Percentiles rank a stretch among this genome's conserved stretches.
phyloP scores from a whole-genome alignment of 129 eudicot species.

The Deinandra increscens region DNA sequence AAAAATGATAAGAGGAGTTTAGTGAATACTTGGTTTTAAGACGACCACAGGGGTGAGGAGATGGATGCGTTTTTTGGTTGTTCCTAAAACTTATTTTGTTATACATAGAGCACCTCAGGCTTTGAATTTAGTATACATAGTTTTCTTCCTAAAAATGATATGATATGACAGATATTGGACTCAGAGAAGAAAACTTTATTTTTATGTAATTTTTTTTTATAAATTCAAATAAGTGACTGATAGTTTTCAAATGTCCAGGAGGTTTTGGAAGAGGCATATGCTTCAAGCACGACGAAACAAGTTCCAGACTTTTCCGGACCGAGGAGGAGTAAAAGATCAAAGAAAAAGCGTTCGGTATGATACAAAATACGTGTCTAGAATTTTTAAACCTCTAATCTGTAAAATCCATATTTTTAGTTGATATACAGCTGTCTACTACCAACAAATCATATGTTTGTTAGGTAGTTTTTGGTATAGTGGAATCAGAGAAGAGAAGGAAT shows the following conservation, averaged over 20 bases:
- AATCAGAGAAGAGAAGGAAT: slow-evolving; percentile 13
- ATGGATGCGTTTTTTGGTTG: no score
- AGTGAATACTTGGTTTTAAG: neutral
- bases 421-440: slow-evolving; percentile 37
- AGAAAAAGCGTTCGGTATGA: slow-evolving; percentile 93
- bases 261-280: slow-evolving; percentile 66
- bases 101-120: no score
- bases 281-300: slow-evolving; percentile 58
- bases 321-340: slow-evolving; percentile 89
- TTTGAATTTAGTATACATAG: no score
- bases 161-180: slow-evolving; percentile 19
- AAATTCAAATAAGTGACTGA: slow-evolving; percentile 6
- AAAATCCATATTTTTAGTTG: slow-evolving; percentile 40
- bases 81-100: no score
- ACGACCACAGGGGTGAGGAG: no score
- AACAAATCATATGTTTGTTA: slow-evolving; percentile 27
- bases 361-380: slow-evolving; percentile 41
- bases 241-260: slow-evolving; percentile 46
- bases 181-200: neutral
- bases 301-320: slow-evolving; percentile 68
- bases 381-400: slow-evolving; percentile 42
- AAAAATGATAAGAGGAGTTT: neutral
- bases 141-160: no score
- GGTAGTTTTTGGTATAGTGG: slow-evolving; percentile 18
- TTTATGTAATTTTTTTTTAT: slow-evolving; percentile 21